Evolutionary conservation across 768 basidiomycete species (phyloP).

Genomic region (Asterophora parasitica): DNA sequence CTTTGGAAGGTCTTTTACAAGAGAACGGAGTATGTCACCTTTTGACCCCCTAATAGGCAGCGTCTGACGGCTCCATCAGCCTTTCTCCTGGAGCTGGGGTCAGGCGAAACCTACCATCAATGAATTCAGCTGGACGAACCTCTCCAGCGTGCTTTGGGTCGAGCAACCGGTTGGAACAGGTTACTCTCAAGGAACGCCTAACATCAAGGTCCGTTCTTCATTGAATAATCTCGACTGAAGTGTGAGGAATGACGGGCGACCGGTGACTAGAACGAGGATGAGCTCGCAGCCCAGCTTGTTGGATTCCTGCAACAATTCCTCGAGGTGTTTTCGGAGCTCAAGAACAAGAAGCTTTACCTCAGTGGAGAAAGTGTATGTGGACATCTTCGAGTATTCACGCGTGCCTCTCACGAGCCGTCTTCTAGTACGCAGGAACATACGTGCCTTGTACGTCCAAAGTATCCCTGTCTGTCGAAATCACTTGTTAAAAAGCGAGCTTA

Average conservation of each 20-base stretch:
- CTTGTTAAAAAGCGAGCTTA: conserved; percentile 21
- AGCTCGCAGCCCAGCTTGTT: conserved; percentile 42
- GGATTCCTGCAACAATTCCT: conserved; percentile 76
- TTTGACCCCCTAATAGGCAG: background rate
- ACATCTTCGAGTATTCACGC: background rate
- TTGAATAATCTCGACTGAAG: background rate
- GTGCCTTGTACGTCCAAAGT: conserved; percentile 44
- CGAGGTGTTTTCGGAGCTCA: conserved; percentile 67
- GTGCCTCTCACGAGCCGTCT: background rate
- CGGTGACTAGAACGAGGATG: conserved; percentile 38
- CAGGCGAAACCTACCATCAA: conserved; percentile 61
- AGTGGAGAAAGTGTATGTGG: conserved; percentile 69
- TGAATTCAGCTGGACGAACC: conserved; percentile 73
- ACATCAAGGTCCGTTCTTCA: conserved; percentile 43
- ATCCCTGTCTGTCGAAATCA: background rate
- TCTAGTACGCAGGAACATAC: conserved; percentile 63
- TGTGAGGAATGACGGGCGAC: background rate
- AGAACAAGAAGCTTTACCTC: conserved; percentile 66
- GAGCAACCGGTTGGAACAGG: conserved; percentile 82
- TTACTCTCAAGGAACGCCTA: conserved; percentile 65
- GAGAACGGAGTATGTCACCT: conserved; percentile 57
- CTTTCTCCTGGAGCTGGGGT: conserved; percentile 61
- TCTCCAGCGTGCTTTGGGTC: conserved; percentile 69
- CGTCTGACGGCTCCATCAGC: conserved; percentile 32
- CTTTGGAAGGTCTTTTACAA: conserved; percentile 64